Base-by-base conservation (phyloP, 495 filamentous ascomycete genomes). In the Aspergillus cristatus region DNA sequence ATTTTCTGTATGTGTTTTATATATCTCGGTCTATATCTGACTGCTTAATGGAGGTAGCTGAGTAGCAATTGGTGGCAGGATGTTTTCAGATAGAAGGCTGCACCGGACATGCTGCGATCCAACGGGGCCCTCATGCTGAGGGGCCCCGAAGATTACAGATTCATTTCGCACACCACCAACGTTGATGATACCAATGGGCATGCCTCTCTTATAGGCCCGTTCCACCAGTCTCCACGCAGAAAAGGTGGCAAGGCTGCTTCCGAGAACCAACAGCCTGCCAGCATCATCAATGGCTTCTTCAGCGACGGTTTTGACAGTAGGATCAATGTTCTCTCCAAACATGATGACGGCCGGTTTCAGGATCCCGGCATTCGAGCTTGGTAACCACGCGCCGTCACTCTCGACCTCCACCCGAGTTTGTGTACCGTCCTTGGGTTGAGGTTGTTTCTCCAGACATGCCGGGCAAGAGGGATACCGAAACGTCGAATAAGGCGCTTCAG, bases 391-490 rank as follows among this genome's bases (percentile, higher is more conserved):
- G 0, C 91, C 90, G 42, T 95, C 88, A 0, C 44, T 38, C 44
- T 95, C 90, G 6, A 86, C 74, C 37, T 84, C 69, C 1, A 94
- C 83, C 25, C 45, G 62, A 1, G 62, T 72, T 33, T 42, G 58
- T 1, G 53, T 67, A 1, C 79, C 82, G 49, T 83, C 76, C n/a
- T 48, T 53, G 2, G 74, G 46, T 1, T 45, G 42, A 3, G 84
- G 84, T 18, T 86, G 84, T 24, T 70, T 67, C 20, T 67, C 66
- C 15, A 94, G 61, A 48, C 91, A 98, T 15, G 56, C 75, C 12
- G 86, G 86, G 59, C 91, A 98, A 0, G 91, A 72, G 0, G 91
- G 91, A 54, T 97, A 97, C 26, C 87, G 70, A 48, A 98, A 98
- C 0, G 82, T 86, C 3, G 75, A 79, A 58, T 96, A 96, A 0